Evolutionary conservation across 805 yeast species (phyloP), one percentile per base, ranked within the genome.

Genomic region (Alloascoidea hylecoeti): DNA sequence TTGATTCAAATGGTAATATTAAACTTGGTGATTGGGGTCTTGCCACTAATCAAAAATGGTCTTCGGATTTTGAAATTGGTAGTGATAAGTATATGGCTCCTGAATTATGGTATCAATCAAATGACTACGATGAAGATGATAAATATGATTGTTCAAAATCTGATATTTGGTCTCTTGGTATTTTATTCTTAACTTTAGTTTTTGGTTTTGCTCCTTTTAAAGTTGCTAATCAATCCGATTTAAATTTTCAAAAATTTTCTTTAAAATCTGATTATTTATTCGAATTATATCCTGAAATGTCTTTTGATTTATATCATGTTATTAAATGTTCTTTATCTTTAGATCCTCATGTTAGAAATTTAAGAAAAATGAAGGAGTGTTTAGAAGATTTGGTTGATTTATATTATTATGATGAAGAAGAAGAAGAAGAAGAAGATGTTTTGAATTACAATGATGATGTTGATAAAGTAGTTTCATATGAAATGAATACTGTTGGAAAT

Each of bases 31-130:
- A 89, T 58, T 89, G 85, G 55, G 98, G 98, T 1, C 79, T 94
- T 36, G 95, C 97, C 30, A 23, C 44, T 34, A n/a, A 35, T 33
- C 19, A 38, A 19, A 60, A 61, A 35, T 57, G 60, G 35, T 76
- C 83, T 48, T 58, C 71, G 27, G 86, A 84, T 50, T 81, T 85
- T 53, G 94, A 83, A 43, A 81, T 84, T 41, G 96, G 96, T 16
- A 74, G 84, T 39, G 95, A 84, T 57, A 67, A 94, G 44, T 86
- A 86, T 57, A 86, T 86, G 96, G 94, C 96, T 0, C 96, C 96
- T 1, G 96, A 86, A 52, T 59, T 85, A 41, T 78, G 85, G 51
- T 94, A 84, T 46, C 60, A 61, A 35, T 55, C 58, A 34, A 38
- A 44, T 35, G 42, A 46, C 39, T 51, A 53, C 41, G 46, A 55